A percentile compares a stretch with the other conserved stretches of the same genome.
Evolutionary conservation across 768 basidiomycete species (phyloP).

Genomic region (Phaeotremella fagi): DNA sequence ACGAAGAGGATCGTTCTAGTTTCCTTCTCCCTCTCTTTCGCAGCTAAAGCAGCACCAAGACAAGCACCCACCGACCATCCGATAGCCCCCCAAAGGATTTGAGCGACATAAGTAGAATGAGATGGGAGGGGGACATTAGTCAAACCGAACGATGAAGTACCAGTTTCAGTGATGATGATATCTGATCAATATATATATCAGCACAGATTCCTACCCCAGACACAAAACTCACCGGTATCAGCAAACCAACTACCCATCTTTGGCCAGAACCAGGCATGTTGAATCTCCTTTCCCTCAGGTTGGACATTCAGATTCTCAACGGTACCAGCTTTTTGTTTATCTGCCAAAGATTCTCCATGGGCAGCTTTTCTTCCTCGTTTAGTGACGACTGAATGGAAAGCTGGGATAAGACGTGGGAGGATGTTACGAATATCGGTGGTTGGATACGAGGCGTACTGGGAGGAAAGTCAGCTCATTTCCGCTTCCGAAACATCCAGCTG

Average conservation of each 20-base stretch:
- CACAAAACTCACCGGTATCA: conserved; percentile 53
- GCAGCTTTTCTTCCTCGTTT: conserved; percentile 12
- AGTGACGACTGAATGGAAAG: conserved; percentile 31
- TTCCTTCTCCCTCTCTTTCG: conserved; percentile 56
- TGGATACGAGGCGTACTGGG: conserved; percentile 43
- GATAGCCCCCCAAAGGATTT: conserved; percentile 83
- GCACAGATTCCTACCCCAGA: neutral
- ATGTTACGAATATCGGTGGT: conserved; percentile 47
- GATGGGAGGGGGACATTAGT: conserved; percentile 73
- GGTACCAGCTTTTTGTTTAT: conserved; percentile 28
- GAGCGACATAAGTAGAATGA: conserved; percentile 54
- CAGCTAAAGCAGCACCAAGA: conserved; percentile 77
- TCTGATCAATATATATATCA: conserved; percentile 29
- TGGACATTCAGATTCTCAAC: conserved; percentile 15
- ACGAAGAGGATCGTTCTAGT: conserved; percentile 75
- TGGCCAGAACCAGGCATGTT: conserved; percentile 82
- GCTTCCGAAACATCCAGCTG: too few species aligned
- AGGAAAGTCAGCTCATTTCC: neutral
- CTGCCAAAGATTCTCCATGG: conserved; percentile 24
- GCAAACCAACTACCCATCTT: conserved; percentile 67
- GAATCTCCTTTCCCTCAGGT: conserved; percentile 53
- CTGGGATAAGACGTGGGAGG: conserved; percentile 39
- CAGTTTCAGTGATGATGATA: conserved; percentile 83
- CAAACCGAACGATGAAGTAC: conserved; percentile 81
- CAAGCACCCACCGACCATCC: conserved; percentile 77